Base-by-base conservation (phyloP, 176 grass and related monocot species). In the Cenchrus purpureus region DNA sequence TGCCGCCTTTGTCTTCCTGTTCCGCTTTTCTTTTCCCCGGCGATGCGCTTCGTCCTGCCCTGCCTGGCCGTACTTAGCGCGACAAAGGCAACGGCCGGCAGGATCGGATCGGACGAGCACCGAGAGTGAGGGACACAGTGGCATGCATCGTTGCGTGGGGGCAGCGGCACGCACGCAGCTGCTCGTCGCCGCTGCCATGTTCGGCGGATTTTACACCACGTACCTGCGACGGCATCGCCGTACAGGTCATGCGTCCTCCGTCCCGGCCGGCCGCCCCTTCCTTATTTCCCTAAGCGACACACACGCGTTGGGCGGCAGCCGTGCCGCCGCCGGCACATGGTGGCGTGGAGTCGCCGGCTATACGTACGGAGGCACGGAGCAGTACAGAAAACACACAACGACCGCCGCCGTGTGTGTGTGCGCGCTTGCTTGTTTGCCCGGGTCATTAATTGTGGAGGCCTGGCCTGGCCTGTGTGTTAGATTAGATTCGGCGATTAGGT, bases 401-500 rank as follows among this genome's bases (percentile, higher is more conserved):
- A 65, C 72, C 10, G 43, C 22, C 59, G 15, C 7, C 48, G 68
- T n/a, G 15, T 29, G 28, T 32, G 22, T 19, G 28, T 6, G 32
- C 22, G 28, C 8, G 59, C 3, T 9, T 8, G 45, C 52, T 1
- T 8, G 7, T 12, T 12, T 4, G 63, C 2, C 10, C 44, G 32
- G 7, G 52, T 61, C 57, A 83, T 64, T 83, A 40, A 40, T 16
- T 63, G 69, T 7, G 53, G 16, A 10, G 50, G 31, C 31, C 22
- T 25, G 22, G 22, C 22, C 22, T 25, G 22, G 22, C 22, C 31
- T 32, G 31, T 32, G 9, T 40, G 52, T 52, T 55, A 69, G 76
- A 78, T 63, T 86, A 64, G 76, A 79, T 79, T 54, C 44, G 63
- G 67, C 50, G 65, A 44, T 40, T 64, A 13, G 29, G 62, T 17